Evolutionary conservation across 257 asterid genomes (phyloP), one percentile per base, ranked within the genome.

Genomic region (Petrea volubilis): DNA sequence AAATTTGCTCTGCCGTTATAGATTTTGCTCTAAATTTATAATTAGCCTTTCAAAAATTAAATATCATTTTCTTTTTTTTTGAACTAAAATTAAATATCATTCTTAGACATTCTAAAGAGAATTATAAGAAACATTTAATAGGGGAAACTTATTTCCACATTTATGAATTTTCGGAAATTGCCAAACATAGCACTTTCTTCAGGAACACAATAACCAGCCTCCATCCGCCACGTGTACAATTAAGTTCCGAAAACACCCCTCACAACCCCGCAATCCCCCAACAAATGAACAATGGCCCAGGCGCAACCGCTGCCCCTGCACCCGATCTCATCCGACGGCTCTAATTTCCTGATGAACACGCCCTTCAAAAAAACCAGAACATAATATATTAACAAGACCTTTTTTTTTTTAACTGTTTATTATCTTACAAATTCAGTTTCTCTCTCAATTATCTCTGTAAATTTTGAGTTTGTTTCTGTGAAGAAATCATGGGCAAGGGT

Each of bases 401-500:
- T 38, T 3, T 7, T 8, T 12, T 38, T 3, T 7, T 8, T 12
- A 8, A 2, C 43, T 38, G 1, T 38, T 38, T 12, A 28, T n/a
- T 9, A 15, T 13, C 12, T 1, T 12, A 27, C 46, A 43, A 44
- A 10, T 38, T 51, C 58, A 23, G 49, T 64, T 46, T 50, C 21
- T 68, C 64, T 17, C 24, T 50, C 41, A 1, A 20, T 17, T 40
- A 27, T 40, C 18, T 66, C 36, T 60, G 60, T 65, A 29, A 17
- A 24, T 41, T 52, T 52, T 50, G 1, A 27, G 5, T 25, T 56
- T 41, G 34, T 40, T 60, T 60, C 40, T 41, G 52, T 61, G 50
- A 60, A 69, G 60, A 24, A 76, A 76, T 69, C 74, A 82, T 82
- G 87, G 80, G 76, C 60, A 83, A 83, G 33, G 88, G 84, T 46